Conservation (phyloP, 345 rosid species). For the Rhizophora apiculata region DNA sequence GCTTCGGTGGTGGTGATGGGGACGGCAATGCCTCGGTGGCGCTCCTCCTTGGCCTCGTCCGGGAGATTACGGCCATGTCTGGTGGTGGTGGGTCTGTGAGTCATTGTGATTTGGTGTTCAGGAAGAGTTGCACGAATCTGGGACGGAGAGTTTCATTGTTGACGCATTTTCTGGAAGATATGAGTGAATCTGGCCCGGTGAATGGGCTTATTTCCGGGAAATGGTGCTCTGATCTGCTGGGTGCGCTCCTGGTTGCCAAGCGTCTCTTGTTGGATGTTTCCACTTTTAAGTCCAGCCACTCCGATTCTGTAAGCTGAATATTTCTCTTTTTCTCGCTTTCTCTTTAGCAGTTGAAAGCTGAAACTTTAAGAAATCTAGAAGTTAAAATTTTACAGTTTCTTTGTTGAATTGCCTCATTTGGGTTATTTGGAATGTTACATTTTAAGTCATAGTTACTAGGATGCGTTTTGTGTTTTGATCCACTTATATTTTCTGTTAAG, state of each 20-base stretch:
- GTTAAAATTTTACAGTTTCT: too few species aligned
- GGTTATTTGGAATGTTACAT: too few species aligned
- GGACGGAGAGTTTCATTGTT: slow-evolving; percentile 64
- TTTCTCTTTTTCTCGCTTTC: not conserved
- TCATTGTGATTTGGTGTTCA: slow-evolving; percentile 30
- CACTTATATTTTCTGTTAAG: not conserved
- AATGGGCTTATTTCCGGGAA: slow-evolving; percentile 22
- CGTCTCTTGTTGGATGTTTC: slow-evolving; percentile 49
- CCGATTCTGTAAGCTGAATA: slow-evolving; percentile 51
- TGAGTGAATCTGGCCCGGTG: slow-evolving; percentile 23
- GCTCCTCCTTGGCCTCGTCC: slow-evolving; percentile 21
- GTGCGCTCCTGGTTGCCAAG: slow-evolving; percentile 55
- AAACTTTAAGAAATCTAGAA: too few species aligned
- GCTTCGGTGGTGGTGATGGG: not conserved
- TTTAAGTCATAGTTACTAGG: not conserved
- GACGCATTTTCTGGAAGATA: slow-evolving; percentile 80
- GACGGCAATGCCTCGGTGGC: not conserved
- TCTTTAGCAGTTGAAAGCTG: not conserved
- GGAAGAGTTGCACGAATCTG: slow-evolving; percentile 79
- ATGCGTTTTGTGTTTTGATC: not conserved
- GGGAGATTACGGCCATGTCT: slow-evolving; percentile 14
- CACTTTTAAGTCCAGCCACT: slow-evolving; percentile 25
- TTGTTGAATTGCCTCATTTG: too few species aligned
- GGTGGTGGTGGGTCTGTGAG: slow-evolving; percentile 17
- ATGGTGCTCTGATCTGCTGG: slow-evolving; percentile 67